phyloP scores from a whole-genome alignment of 495 filamentous ascomycete species.

The Hypoxylon lienhwacheense region DNA sequence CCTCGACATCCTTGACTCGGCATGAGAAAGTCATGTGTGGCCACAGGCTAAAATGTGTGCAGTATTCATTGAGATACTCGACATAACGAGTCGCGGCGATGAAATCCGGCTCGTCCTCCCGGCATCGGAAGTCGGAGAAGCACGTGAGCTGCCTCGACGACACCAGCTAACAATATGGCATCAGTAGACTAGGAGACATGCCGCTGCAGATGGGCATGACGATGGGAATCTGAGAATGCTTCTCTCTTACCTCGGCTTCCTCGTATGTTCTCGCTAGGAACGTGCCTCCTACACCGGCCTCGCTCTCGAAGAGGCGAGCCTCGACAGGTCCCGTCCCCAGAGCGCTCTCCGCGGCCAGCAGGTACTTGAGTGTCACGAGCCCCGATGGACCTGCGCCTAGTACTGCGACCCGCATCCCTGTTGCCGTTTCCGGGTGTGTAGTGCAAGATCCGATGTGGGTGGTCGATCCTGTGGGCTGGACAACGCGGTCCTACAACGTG shows the following conservation, averaged over 20 bases:
- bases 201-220: too few species aligned
- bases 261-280: constrained; percentile 43
- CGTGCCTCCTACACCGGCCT: constrained; percentile 37
- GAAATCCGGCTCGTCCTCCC: constrained; percentile 35
- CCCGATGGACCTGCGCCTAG: constrained; percentile 52
- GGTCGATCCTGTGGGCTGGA: constrained; percentile 25
- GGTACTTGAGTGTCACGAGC: constrained; percentile 51
- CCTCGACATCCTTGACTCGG: constrained; percentile 20
- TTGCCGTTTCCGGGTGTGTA: constrained; percentile 13
- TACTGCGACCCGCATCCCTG: constrained; percentile 41
- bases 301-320: constrained; percentile 37
- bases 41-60: constrained; percentile 44
- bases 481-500: constrained; percentile 25
- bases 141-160: constrained; percentile 42
- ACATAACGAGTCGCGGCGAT: constrained; percentile 33
- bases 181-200: not conserved
- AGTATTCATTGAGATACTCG: constrained; percentile 45
- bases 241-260: constrained; percentile 37
- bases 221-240: not conserved
- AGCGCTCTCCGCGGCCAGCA: constrained; percentile 38
- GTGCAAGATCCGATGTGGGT: constrained; percentile 21
- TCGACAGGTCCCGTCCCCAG: constrained; percentile 42
- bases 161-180: constrained; percentile 31
- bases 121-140: constrained; percentile 41
- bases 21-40: constrained; percentile 43